Conservation (phyloP, 2,329 filamentous ascomycete genomes). For the Colletotrichum shisoi region DNA sequence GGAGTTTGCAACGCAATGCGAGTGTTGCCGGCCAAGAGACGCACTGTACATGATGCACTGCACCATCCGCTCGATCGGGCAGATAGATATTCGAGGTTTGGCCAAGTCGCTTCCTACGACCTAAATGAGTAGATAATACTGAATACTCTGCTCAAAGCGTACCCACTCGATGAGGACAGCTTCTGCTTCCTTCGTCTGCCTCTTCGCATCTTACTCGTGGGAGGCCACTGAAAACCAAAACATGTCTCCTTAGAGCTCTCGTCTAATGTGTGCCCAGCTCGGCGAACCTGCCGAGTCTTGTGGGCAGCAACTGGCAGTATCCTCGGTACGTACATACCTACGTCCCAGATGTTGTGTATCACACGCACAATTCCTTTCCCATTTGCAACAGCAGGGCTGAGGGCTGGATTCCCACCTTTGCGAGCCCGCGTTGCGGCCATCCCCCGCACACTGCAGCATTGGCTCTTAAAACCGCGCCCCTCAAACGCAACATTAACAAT, state of each 20-base stretch:
- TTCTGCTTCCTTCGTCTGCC: not conserved
- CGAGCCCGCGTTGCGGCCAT: slow-evolving; percentile 7
- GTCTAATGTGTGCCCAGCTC: not conserved
- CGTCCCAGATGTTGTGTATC: not conserved
- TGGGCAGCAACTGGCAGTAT: not conserved
- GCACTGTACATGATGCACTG: slow-evolving; percentile 13
- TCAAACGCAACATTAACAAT: not conserved
- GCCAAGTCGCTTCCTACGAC: not conserved
- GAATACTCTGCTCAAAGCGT: not conserved
- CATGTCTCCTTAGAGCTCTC: not conserved
- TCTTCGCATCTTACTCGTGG: not conserved
- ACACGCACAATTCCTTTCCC: slow-evolving; percentile 17
- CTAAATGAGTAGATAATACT: too few species aligned
- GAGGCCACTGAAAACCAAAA: not conserved
- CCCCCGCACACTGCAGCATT: not conserved
- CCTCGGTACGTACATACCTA: too few species aligned
- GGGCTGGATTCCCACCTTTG: slow-evolving; percentile 3
- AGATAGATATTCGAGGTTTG: slow-evolving; percentile 8
- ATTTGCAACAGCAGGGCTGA: slow-evolving; percentile 8
- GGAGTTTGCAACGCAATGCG: slow-evolving; percentile 15
- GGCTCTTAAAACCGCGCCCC: too few species aligned
- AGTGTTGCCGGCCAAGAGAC: slow-evolving; percentile 25
- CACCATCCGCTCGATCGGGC: slow-evolving; percentile 20
- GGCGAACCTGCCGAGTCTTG: not conserved
- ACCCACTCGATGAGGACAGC: not conserved